Conservation (phyloP, 2,329 filamentous ascomycete genomes). For the Sarocladium strictum region DNA sequence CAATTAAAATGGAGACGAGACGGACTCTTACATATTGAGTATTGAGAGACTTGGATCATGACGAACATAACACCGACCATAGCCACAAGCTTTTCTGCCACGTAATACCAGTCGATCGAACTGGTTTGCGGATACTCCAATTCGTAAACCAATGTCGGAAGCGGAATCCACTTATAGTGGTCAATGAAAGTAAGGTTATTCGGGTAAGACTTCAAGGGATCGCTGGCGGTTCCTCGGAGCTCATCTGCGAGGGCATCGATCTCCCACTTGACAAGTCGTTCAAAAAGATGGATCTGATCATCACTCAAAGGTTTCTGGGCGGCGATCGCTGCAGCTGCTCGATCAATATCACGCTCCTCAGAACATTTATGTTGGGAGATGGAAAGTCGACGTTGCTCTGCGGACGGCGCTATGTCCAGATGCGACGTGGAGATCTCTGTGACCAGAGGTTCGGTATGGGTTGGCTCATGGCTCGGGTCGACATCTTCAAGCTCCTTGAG, state of each 20-base stretch:
- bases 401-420: slow-evolving; percentile 34
- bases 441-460: slow-evolving; percentile 30
- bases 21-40: slow-evolving; percentile 62
- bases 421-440: slow-evolving; percentile 40
- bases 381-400: slow-evolving; percentile 36
- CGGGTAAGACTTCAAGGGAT: slow-evolving; percentile 51
- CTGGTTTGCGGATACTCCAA: slow-evolving; percentile 67
- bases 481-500: slow-evolving; percentile 53
- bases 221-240: slow-evolving; percentile 56
- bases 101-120: slow-evolving; percentile 67
- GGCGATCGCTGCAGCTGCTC: slow-evolving; percentile 56
- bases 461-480: slow-evolving; percentile 25
- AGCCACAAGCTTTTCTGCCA: slow-evolving; percentile 64
- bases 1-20: too few relatives aligned
- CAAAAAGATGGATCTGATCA: slow-evolving; percentile 58
- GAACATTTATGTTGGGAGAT: slow-evolving; percentile 21
- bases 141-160: slow-evolving; percentile 76
- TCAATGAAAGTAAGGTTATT: slow-evolving; percentile 60
- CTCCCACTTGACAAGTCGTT: slow-evolving; percentile 60
- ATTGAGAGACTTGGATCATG: slow-evolving; percentile 74
- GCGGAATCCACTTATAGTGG: slow-evolving; percentile 66
- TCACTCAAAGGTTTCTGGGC: slow-evolving; percentile 52
- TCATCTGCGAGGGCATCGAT: slow-evolving; percentile 59
- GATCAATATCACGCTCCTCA: slow-evolving; percentile 49
- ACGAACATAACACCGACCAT: slow-evolving; percentile 68